Evolutionary conservation across 2,329 filamentous ascomycete genomes (phyloP).

Genomic region (Pseudogymnoascus sp.): DNA sequence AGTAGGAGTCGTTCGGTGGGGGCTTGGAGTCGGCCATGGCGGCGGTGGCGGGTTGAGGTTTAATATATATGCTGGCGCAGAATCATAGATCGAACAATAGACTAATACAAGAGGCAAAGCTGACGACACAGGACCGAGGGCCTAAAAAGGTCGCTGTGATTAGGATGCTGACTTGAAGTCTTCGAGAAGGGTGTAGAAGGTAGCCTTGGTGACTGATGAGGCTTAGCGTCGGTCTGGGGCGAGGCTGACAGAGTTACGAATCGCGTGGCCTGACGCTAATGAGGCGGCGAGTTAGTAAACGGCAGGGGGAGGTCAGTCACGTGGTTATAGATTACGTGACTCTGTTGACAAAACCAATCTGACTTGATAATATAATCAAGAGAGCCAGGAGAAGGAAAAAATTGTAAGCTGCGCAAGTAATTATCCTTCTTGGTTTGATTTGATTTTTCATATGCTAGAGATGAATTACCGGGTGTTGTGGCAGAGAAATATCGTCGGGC

Average conservation of each 20-base stretch:
- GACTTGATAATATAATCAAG: slow-evolving; percentile 1
- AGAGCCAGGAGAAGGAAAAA: background rate
- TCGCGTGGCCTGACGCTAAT: background rate
- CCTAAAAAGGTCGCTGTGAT: background rate
- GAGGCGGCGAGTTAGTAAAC: background rate
- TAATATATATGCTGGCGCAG: slow-evolving; percentile 3
- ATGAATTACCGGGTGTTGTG: background rate
- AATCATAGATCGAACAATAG: background rate
- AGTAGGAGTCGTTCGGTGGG: slow-evolving; percentile 48
- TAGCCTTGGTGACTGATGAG: background rate
- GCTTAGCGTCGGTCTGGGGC: background rate
- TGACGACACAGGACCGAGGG: background rate
- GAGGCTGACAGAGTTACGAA: slow-evolving; percentile 7
- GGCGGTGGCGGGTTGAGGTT: slow-evolving; percentile 14
- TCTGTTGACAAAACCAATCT: background rate
- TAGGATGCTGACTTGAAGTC: slow-evolving; percentile 1
- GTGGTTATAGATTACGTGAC: background rate
- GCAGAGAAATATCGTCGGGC: background rate
- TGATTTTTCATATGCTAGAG: no score
- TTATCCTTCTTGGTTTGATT: background rate
- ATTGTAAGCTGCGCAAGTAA: background rate
- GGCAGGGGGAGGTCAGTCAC: background rate
- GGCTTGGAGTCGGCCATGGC: slow-evolving; percentile 46
- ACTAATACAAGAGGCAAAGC: background rate
- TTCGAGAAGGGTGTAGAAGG: slow-evolving; percentile 9